These are phyloP conservation scores for Beauveria australis DNA, from an alignment of 2,329 filamentous ascomycete species.

Conservation along the genomic window DNA sequence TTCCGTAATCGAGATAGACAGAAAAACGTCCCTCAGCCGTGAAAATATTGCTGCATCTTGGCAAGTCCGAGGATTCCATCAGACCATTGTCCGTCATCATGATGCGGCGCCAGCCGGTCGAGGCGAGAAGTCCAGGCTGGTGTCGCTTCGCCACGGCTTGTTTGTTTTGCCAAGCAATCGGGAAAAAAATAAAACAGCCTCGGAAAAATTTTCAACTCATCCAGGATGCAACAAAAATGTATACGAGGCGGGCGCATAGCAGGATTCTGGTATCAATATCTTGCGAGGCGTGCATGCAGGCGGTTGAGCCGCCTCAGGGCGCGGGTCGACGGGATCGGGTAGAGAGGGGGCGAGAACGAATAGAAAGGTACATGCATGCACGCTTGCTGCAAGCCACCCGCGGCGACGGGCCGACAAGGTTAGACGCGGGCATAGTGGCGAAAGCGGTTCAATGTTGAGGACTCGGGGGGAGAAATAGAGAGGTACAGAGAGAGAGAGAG, in stretches of 20 bases:
- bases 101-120: neutral
- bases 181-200: no score
- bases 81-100: neutral
- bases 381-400: neutral
- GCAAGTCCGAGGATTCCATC: neutral
- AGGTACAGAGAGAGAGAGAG: no score
- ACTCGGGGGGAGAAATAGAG: no score
- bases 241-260: neutral
- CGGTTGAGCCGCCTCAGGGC: neutral
- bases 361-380: neutral
- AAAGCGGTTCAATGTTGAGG: neutral
- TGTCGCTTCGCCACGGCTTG: conserved; percentile 7
- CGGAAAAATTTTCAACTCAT: neutral
- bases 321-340: neutral
- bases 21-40: neutral
- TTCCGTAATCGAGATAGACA: no score
- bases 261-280: conserved; percentile 6
- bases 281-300: neutral
- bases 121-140: neutral
- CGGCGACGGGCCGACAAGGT: conserved; percentile 4
- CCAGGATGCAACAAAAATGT: neutral
- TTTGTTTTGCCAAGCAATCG: conserved; percentile 7
- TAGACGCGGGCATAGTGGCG: conserved; percentile 1
- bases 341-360: no score
- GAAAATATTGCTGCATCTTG: neutral